These are phyloP conservation scores for Cerioporus squamosus DNA, from an alignment of 1,284 basidiomycete species.

Conservation along the genomic window DNA sequence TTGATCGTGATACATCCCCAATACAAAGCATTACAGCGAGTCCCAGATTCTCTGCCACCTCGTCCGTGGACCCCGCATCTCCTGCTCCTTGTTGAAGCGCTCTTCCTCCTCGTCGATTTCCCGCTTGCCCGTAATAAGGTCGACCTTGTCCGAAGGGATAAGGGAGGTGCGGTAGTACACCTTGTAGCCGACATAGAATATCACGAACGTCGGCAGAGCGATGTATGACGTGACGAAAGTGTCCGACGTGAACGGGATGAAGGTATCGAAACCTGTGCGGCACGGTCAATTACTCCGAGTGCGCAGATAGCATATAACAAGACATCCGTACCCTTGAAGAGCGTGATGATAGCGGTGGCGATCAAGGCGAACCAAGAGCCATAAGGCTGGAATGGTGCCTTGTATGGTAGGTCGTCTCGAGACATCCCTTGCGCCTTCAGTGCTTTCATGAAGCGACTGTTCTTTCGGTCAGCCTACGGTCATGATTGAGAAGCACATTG, in stretches of 20 bases:
- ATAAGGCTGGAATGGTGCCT: slow-evolving; percentile 68
- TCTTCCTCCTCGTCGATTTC: slow-evolving; percentile 72
- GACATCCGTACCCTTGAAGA: slow-evolving; percentile 56
- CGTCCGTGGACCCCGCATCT: slow-evolving; percentile 43
- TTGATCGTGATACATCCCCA: background rate
- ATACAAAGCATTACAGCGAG: slow-evolving; percentile 37
- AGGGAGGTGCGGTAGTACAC: slow-evolving; percentile 53
- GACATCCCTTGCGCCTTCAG: slow-evolving; percentile 68
- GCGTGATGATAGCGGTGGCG: slow-evolving; percentile 59
- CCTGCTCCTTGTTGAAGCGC: slow-evolving; percentile 46
- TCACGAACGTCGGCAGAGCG: slow-evolving; percentile 56
- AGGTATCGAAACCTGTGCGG: slow-evolving; percentile 39
- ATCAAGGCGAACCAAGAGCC: slow-evolving; percentile 67
- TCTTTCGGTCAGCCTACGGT: background rate
- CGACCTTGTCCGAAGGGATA: slow-evolving; percentile 59
- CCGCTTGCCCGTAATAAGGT: slow-evolving; percentile 64
- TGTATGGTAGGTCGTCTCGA: slow-evolving; percentile 68
- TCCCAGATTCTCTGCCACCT: slow-evolving; percentile 46
- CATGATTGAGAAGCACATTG: too few species aligned
- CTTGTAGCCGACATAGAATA: slow-evolving; percentile 66
- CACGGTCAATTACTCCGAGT: background rate
- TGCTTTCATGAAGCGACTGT: slow-evolving; percentile 70
- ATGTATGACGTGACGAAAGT: slow-evolving; percentile 70
- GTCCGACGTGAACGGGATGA: slow-evolving; percentile 58
- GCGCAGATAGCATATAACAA: background rate